Evolutionary conservation across 306 rosid species (phyloP).

Genomic region (Comarum palustre): DNA sequence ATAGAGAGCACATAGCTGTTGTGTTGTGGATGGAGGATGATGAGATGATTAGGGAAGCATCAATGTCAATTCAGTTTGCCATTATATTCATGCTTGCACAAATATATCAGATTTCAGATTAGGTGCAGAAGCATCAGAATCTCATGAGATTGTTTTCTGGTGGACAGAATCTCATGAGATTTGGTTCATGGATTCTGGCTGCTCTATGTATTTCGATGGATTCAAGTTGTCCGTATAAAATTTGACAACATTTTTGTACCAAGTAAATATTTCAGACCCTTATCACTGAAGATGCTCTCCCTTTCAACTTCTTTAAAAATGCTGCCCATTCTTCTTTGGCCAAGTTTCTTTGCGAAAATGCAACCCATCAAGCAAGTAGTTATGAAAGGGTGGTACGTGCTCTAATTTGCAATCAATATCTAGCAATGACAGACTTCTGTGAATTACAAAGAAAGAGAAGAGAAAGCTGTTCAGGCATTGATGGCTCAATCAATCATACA

Average conservation of each 20-base stretch:
- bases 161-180: neutral
- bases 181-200: neutral
- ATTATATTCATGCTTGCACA: neutral
- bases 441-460: neutral
- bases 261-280: neutral
- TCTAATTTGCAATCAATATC: neutral
- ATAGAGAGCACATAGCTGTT: neutral
- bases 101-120: neutral
- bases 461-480: conserved; percentile 5
- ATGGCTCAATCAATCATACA: conserved; percentile 55
- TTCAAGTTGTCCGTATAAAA: neutral
- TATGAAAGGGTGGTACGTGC: neutral
- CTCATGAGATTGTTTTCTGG: no score
- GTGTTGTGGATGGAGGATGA: neutral
- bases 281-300: no score
- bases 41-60: no score
- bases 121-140: neutral
- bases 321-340: neutral
- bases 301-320: neutral
- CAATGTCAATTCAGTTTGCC: neutral
- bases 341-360: neutral
- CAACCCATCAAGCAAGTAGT: neutral
- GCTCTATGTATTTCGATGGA: neutral
- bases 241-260: neutral
- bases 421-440: conserved; percentile 7